Percentiles rank a stretch among this genome's conserved stretches.
phyloP scores from a whole-genome alignment of 2,329 filamentous ascomycete species.

The Claviceps quebecensis region DNA sequence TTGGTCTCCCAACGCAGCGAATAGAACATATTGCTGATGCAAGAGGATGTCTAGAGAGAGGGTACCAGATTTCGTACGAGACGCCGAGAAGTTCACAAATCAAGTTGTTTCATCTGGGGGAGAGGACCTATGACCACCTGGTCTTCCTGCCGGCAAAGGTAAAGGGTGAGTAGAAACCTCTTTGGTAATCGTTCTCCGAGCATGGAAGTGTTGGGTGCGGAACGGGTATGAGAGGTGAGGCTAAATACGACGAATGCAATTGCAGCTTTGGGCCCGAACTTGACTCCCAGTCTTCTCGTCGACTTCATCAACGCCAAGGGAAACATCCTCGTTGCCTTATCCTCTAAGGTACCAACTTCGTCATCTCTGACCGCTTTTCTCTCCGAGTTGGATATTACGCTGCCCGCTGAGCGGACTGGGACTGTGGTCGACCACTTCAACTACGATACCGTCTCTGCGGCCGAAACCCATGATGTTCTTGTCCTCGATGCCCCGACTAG shows the following conservation, averaged over 20 bases:
- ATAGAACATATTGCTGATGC: constrained; percentile 10
- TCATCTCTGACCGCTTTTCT: constrained; percentile 65
- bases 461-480: constrained; percentile 79
- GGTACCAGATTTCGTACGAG: constrained; percentile 67
- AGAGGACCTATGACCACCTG: constrained; percentile 81
- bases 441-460: constrained; percentile 63
- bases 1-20: neutral
- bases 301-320: constrained; percentile 85
- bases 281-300: constrained; percentile 75
- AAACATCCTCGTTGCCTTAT: constrained; percentile 79
- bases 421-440: constrained; percentile 92
- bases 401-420: constrained; percentile 74
- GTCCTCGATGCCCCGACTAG: constrained; percentile 56
- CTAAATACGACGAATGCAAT: neutral
- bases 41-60: constrained; percentile 46
- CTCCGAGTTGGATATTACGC: constrained; percentile 72
- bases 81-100: constrained; percentile 70
- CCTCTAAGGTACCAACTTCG: constrained; percentile 55
- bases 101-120: constrained; percentile 71
- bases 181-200: neutral
- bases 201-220: neutral
- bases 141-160: constrained; percentile 77
- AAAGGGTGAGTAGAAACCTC: constrained; percentile 48
- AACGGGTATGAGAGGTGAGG: neutral
- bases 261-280: constrained; percentile 67